Conservation (phyloP, 2,329 filamentous ascomycete genomes). For the Aspergillus thermomutatus region DNA sequence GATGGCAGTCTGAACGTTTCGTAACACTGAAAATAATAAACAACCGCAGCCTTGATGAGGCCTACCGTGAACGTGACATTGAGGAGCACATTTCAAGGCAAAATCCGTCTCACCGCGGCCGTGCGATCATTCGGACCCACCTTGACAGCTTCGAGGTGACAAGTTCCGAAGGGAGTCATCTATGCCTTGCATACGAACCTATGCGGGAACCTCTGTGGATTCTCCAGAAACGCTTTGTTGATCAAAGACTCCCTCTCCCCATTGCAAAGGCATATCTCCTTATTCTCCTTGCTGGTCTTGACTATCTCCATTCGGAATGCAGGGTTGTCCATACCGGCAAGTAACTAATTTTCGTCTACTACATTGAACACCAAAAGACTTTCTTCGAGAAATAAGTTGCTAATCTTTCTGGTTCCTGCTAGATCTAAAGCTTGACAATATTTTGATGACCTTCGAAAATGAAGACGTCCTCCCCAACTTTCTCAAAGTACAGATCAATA, state of each 20-base stretch:
- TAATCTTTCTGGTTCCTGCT: neutral
- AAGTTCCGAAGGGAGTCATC: conserved; percentile 22
- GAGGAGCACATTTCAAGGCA: conserved; percentile 24
- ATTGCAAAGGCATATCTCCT: conserved; percentile 29
- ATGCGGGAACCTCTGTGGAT: conserved; percentile 32
- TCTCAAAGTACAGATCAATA: conserved; percentile 18
- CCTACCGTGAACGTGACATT: conserved; percentile 21
- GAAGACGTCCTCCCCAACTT: conserved; percentile 6
- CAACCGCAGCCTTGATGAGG: conserved; percentile 11
- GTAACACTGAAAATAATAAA: conserved; percentile 29
- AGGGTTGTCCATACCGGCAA: conserved; percentile 38
- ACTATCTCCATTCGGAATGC: conserved; percentile 40
- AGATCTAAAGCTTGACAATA: conserved; percentile 42
- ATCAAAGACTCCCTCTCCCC: conserved; percentile 21
- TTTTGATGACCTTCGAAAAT: conserved; percentile 29
- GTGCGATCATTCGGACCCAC: conserved; percentile 12
- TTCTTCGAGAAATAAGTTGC: neutral
- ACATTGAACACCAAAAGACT: neutral
- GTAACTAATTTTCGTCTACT: neutral
- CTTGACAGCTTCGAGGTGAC: conserved; percentile 17
- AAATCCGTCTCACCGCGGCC: conserved; percentile 21
- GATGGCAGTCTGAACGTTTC: conserved; percentile 10
- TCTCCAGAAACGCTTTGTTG: conserved; percentile 21
- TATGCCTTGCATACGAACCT: conserved; percentile 32
- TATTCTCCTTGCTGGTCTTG: conserved; percentile 35